phyloP scores from a whole-genome alignment of 176 grass and related monocot genomes.

The Eremochloa ophiuroides region DNA sequence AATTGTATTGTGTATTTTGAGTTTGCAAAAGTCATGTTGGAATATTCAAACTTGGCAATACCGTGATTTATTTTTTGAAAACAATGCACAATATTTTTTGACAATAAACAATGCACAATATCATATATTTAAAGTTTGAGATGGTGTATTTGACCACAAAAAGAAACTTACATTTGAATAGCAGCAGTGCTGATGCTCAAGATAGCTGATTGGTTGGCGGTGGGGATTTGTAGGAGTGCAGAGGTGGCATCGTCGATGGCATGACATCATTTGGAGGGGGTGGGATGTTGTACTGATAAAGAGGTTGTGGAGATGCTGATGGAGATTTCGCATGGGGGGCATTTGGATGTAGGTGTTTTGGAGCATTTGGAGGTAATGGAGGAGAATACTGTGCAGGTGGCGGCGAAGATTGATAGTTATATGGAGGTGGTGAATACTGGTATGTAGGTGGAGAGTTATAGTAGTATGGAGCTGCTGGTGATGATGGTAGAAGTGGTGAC shows the following conservation, averaged over 20 bases:
- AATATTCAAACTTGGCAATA: not conserved
- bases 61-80: not conserved
- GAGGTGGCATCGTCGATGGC: not conserved
- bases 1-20: not conserved
- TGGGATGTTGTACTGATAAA: slow-evolving; percentile 33
- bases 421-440: slow-evolving; percentile 31
- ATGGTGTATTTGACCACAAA: not conserved
- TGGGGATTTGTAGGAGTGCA: slow-evolving; percentile 13
- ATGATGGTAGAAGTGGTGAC: slow-evolving; percentile 32
- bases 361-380: not conserved
- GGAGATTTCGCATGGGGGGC: slow-evolving; percentile 31
- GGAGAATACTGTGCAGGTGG: slow-evolving; percentile 35
- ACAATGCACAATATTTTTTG: not conserved
- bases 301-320: slow-evolving; percentile 19
- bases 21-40: not conserved
- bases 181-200: not conserved
- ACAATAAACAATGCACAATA: not conserved
- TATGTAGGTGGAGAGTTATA: slow-evolving; percentile 37
- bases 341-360: slow-evolving; percentile 30
- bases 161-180: slow-evolving; percentile 33
- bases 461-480: not conserved
- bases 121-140: not conserved
- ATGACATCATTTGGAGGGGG: slow-evolving; percentile 10
- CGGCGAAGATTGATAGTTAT: slow-evolving; percentile 28
- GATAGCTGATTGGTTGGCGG: slow-evolving; percentile 20